Base-by-base conservation (phyloP, 208 protist genomes). In the Strigomonas culicis region DNA sequence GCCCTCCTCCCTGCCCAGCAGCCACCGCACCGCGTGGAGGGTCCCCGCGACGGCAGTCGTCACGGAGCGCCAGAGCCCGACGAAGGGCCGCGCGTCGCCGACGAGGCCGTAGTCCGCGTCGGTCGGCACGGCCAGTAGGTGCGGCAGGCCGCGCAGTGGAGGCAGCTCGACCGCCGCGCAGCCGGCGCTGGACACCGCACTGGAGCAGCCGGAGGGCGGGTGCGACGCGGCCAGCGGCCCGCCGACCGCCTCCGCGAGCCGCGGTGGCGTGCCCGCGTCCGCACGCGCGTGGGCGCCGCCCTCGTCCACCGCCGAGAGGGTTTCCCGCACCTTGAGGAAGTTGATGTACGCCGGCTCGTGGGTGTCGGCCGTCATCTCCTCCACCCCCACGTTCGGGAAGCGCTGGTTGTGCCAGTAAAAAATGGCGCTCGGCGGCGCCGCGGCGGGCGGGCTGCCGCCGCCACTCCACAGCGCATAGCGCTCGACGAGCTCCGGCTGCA, bases 21-120 rank as follows among this genome's bases (percentile, higher is more conserved):
- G 57, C 58, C 70, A 70, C n/a, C 73, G 72, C 43, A 69, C 67
- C n/a, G 80, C 72, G 17, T 62, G 65, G 21, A 86, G 64, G 17
- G 76, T 82, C 17, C 76, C 76, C n/a, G 70, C 74, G 0, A 78
- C 67, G 25, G 70, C 79, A 34, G 57, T 46, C 51, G 74, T 70
- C 52, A 77, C 68, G 15, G 76, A 72, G 36, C 62, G 50, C 75
- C 72, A 82, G 68, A 86, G 76, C 7, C 80, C 80, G 43, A 79
- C 3, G 59, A 80, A 86, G 22, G 80, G 80, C 0, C 30, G 15
- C 22, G 67, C 72, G 25, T 80, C 76, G 27, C 57, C 41, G 4
- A 63, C 66, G 31, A 86, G 61, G 41, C 72, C 73, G 59, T 63
- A 78, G 1, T 72, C 64, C 21, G 53, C 50, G 66, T 86, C 80